These are phyloP conservation scores for Leishmania aethiopica DNA, from an alignment of 208 protist genomes.

Conservation along the genomic window DNA sequence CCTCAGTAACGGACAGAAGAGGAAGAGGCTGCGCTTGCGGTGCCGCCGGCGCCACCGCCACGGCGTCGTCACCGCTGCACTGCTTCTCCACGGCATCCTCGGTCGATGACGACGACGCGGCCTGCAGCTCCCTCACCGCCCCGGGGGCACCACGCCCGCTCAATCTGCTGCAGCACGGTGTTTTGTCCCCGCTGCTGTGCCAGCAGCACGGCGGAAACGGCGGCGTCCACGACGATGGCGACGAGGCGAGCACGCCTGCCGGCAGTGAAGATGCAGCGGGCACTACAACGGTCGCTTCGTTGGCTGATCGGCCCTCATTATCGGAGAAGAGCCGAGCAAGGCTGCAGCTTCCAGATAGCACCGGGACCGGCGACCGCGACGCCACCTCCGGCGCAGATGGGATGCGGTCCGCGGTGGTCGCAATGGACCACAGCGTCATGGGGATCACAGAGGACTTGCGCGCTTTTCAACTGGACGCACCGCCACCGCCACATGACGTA, in stretches of 20 bases:
- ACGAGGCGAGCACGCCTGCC: background rate
- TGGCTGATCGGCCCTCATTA: background rate
- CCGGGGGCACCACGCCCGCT: constrained; percentile 5
- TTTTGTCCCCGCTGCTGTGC: constrained; percentile 7
- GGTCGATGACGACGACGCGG: constrained; percentile 1
- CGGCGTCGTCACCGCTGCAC: constrained; percentile 1
- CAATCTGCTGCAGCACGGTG: background rate
- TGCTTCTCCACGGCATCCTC: background rate
- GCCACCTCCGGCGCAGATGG: background rate
- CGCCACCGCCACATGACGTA: background rate
- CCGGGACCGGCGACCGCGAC: background rate
- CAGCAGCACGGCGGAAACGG: background rate
- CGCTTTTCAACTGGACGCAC: constrained; percentile 11
- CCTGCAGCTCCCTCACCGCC: background rate
- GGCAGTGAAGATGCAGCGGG: background rate
- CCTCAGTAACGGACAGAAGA: background rate
- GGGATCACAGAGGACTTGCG: background rate
- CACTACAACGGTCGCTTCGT: background rate
- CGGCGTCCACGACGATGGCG: background rate
- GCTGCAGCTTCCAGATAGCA: background rate
- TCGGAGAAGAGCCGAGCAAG: background rate
- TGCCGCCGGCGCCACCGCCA: background rate
- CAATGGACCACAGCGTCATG: background rate
- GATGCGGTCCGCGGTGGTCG: background rate
- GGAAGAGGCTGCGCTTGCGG: background rate